phyloP scores from a whole-genome alignment of 805 yeast genomes.

The Saccharomyces cerevisiae region DNA sequence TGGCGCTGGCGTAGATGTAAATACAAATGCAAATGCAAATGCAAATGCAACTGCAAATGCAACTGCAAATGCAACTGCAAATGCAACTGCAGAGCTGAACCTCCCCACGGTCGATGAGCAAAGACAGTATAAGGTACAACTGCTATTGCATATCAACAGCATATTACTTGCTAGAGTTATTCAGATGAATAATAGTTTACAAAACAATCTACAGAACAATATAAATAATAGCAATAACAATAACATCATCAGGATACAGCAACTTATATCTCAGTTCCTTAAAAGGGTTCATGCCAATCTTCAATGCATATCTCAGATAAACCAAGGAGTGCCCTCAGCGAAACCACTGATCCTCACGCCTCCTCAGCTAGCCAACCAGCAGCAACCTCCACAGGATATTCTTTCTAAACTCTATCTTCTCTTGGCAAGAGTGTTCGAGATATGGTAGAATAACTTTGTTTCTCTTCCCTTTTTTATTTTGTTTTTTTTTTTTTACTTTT shows the following conservation, averaged over 20 bases:
- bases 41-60: neutral
- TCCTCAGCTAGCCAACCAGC: slow-evolving; percentile 11
- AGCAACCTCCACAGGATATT: slow-evolving; percentile 22
- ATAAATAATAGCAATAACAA: slow-evolving; percentile 5
- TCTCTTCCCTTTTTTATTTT: neutral
- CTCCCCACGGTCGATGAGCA: slow-evolving; percentile 19
- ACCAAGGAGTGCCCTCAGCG: slow-evolving; percentile 22
- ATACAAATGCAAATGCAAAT: neutral
- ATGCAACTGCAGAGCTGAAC: neutral
- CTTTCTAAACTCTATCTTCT: slow-evolving; percentile 26
- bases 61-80: neutral
- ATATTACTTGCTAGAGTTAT: slow-evolving; percentile 23
- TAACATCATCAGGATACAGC: slow-evolving; percentile 21
- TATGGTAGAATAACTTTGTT: slow-evolving; percentile 16
- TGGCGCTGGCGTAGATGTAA: neutral
- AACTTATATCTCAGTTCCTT: slow-evolving; percentile 23
- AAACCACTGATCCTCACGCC: slow-evolving; percentile 25
- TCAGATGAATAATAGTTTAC: slow-evolving; percentile 18
- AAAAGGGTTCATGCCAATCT: slow-evolving; percentile 30
- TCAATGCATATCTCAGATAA: slow-evolving; percentile 30
- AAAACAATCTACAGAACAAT: slow-evolving; percentile 9
- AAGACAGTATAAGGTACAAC: slow-evolving; percentile 28
- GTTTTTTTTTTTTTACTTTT: neutral
- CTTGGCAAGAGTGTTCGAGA: slow-evolving; percentile 28
- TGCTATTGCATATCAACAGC: slow-evolving; percentile 30